Evolutionary conservation across 495 filamentous ascomycete species (phyloP), one percentile per base, ranked within the genome.

Genomic region (Neurospora sp.): DNA sequence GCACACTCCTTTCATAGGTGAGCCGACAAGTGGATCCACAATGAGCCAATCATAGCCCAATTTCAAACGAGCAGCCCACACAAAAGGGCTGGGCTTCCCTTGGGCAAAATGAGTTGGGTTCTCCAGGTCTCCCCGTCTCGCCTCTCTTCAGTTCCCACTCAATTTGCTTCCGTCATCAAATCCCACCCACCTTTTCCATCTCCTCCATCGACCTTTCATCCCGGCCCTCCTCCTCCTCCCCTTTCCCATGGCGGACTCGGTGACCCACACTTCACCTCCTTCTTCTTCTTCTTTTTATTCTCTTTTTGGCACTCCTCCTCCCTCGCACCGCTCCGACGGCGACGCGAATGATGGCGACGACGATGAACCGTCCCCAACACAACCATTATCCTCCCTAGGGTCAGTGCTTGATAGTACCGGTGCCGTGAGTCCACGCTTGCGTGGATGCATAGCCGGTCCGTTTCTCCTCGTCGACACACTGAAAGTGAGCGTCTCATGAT

Each of bases 331-430:
- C 18, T 4, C 27, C 27, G 27, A 35, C 27, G 12, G 27, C 54
- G 27, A 31, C 27, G 12, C 54, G 7, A 35, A 31, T 1, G 14
- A 9, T 9, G 12, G 5, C 54, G 6, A 35, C 54, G 23, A 35
- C 27, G 27, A 35, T 35, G 54, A 62, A 35, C 14, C 6, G 12
- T 9, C 6, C 12, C 7, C 72, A 44, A 73, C 35, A 39, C 72
- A 73, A 44, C 72, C 72, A 71, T 70, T 54, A 5, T 73, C 59
- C 35, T 31, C 18, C 27, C 31, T 7, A 70, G 72, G 41, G 72
- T 73, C 66, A 73, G 72, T 73, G 54, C 54, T 35, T 62, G 54
- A 62, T 73, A 37, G 62, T 73, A 73, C 72, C 72, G 72, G 72
- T 73, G 72, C 54, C 54, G 54, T 70, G 72, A 73, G 62, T 70